Conservation (phyloP, 768 basidiomycete genomes). For the Macrolepiota dolichaula region DNA sequence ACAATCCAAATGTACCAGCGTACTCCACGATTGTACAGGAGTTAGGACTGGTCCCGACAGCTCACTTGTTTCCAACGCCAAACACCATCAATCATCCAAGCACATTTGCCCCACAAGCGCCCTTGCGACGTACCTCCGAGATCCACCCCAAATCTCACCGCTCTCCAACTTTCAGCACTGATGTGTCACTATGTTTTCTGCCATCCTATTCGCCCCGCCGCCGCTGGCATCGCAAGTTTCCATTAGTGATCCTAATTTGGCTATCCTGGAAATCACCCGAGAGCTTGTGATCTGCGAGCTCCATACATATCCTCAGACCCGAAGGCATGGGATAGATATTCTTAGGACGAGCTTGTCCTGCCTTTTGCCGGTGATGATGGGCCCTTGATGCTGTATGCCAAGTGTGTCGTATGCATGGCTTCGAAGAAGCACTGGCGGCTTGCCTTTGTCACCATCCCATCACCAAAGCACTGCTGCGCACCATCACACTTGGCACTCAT, state of each 20-base stretch:
- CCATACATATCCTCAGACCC: not conserved
- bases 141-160: not conserved
- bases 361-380: not conserved
- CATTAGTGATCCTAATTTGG: not conserved
- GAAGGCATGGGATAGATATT: not conserved
- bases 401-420: not conserved
- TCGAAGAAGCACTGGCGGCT: not conserved
- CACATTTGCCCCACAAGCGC: not conserved
- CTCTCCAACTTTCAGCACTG: not conserved
- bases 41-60: not conserved
- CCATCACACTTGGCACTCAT: not conserved
- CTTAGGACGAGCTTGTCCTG: not conserved
- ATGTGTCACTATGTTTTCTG: not conserved
- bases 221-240: not conserved
- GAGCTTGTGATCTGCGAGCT: not conserved
- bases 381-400: not conserved
- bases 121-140: not conserved
- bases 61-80: not conserved
- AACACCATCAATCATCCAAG: not conserved
- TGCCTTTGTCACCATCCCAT: not conserved
- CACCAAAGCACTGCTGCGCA: not conserved
- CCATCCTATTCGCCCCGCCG: not conserved
- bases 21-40: not conserved
- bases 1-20: not conserved
- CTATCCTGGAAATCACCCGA: not conserved